A percentile compares a stretch with the other conserved stretches of the same genome.
These are phyloP conservation scores for Astrephomene gubernaculifera DNA, from an alignment of 139 green algal species.

Conservation along the genomic window DNA sequence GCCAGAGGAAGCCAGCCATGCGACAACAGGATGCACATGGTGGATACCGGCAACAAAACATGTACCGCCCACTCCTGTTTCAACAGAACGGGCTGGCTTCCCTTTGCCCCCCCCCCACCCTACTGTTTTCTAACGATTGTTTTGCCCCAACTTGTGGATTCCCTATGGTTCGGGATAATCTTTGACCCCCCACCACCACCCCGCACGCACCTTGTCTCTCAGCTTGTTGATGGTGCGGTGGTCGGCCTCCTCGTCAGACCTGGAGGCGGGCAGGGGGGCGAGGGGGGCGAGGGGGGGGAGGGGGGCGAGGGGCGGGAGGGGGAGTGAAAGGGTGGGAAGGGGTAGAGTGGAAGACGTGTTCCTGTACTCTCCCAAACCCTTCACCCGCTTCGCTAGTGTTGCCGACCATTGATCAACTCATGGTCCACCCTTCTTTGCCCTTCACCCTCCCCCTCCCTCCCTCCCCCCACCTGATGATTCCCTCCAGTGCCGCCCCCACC, in stretches of 20 bases:
- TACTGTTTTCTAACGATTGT: too few relatives aligned
- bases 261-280: constrained; percentile 9
- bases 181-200: too few relatives aligned
- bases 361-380: background rate
- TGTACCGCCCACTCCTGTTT: too few relatives aligned
- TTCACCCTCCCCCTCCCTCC: background rate
- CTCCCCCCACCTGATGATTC: constrained; percentile 50
- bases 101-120: too few relatives aligned
- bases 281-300: background rate
- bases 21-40: too few relatives aligned
- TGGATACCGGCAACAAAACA: too few relatives aligned
- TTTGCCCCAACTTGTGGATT: too few relatives aligned
- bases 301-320: background rate
- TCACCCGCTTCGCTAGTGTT: background rate
- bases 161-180: too few relatives aligned
- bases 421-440: background rate
- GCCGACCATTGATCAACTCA: background rate
- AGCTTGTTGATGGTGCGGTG: constrained; percentile 50
- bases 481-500: constrained; percentile 49
- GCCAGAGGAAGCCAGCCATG: too few relatives aligned
- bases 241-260: constrained; percentile 66
- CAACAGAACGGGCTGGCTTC: too few relatives aligned
- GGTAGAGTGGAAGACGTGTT: too few relatives aligned
- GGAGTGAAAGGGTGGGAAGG: too few relatives aligned
- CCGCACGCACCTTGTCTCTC: constrained; percentile 57